phyloP scores from a whole-genome alignment of 2,329 filamentous ascomycete species.

The Trichoderma breve region DNA sequence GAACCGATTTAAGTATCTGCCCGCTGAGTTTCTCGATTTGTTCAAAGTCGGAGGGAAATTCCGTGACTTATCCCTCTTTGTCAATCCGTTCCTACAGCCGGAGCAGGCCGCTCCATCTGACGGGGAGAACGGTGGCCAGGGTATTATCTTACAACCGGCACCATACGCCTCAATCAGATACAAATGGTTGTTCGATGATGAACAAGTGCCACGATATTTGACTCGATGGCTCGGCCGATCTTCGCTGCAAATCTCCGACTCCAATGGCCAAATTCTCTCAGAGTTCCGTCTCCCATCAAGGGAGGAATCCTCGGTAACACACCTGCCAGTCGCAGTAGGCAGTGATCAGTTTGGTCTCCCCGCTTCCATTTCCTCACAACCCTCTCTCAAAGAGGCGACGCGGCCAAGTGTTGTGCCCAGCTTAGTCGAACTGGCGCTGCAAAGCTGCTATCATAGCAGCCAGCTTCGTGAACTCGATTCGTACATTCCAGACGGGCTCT shows the following conservation, averaged over 20 bases:
- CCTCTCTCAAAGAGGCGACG: conserved; percentile 18
- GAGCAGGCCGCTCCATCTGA: conserved; percentile 15
- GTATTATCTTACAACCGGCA: background rate
- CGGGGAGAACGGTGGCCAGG: conserved; percentile 13
- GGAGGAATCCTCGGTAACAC: conserved; percentile 22
- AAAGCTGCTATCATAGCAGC: conserved; percentile 44
- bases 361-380: conserved; percentile 13
- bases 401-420: conserved; percentile 44
- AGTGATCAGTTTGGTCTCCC: background rate
- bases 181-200: background rate
- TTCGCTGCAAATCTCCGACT: conserved; percentile 34
- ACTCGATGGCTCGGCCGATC: conserved; percentile 32
- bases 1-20: conserved; percentile 60
- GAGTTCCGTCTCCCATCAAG: conserved; percentile 30
- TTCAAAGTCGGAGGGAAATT: conserved; percentile 47
- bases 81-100: conserved; percentile 60
- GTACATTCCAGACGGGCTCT: conserved; percentile 43
- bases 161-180: background rate
- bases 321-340: conserved; percentile 26
- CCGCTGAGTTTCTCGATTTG: conserved; percentile 60
- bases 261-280: conserved; percentile 31
- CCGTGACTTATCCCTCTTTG: conserved; percentile 54
- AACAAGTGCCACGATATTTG: conserved; percentile 24
- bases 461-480: conserved; percentile 43
- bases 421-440: conserved; percentile 51